These are phyloP conservation scores for Trichoderma koningiopsis DNA, from an alignment of 2,329 filamentous ascomycete species.

Conservation along the genomic window DNA sequence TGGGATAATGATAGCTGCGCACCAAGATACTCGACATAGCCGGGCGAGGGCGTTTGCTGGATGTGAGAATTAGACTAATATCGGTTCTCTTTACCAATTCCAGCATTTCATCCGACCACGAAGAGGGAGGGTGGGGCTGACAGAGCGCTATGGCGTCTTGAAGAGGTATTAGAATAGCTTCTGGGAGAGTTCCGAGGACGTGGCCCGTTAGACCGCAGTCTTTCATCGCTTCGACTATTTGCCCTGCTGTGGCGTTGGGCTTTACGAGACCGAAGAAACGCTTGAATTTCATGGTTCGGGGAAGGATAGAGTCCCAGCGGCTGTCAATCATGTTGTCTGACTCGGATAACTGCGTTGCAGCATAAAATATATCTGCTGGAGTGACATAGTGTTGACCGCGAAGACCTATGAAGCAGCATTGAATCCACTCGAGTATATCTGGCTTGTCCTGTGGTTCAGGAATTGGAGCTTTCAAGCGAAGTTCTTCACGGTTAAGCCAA, in stretches of 20 bases:
- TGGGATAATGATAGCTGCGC: conserved; percentile 31
- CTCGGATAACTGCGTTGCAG: conserved; percentile 41
- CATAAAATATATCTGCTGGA: conserved; percentile 49
- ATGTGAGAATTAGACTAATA: conserved; percentile 66
- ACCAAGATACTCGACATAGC: conserved; percentile 47
- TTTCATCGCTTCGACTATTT: conserved; percentile 74
- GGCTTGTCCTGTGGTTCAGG: conserved; percentile 40
- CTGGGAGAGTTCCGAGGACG: conserved; percentile 80
- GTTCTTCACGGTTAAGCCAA: conserved; percentile 32
- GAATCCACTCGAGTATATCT: conserved; percentile 58
- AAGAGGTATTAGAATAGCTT: conserved; percentile 77
- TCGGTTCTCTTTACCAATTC: conserved; percentile 80
- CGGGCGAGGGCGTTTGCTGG: conserved; percentile 37
- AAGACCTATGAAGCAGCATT: conserved; percentile 47
- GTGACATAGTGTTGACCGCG: conserved; percentile 45
- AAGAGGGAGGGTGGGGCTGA: conserved; percentile 76
- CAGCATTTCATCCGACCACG: conserved; percentile 72
- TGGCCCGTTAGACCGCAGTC: conserved; percentile 66
- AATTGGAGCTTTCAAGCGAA: conserved; percentile 38
- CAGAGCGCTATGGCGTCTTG: conserved; percentile 84
- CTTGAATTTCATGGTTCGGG: conserved; percentile 70
- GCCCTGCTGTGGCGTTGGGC: conserved; percentile 53
- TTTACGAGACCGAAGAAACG: conserved; percentile 64
- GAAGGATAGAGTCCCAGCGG: conserved; percentile 55
- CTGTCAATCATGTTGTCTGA: conserved; percentile 41